These are phyloP conservation scores for Panicum hallii DNA, from an alignment of 202 grass and related monocot genomes.

Conservation along the genomic window DNA sequence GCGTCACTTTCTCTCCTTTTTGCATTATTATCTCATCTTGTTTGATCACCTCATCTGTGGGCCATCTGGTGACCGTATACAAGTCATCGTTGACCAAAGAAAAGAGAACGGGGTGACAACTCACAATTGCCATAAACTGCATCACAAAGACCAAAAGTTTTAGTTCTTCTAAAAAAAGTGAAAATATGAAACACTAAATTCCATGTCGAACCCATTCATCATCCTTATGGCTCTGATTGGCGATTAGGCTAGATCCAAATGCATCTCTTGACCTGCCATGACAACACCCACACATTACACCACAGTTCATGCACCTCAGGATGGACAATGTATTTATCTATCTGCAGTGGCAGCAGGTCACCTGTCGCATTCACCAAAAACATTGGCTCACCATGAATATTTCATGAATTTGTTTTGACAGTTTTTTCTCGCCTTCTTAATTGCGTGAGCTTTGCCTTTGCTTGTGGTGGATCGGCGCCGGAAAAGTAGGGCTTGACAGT, in stretches of 20 bases:
- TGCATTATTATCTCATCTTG: constrained; percentile 7
- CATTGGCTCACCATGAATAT: not conserved
- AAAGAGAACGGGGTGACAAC: constrained; percentile 29
- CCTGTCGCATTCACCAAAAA: constrained; percentile 44
- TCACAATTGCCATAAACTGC: constrained; percentile 28
- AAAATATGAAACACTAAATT: not conserved
- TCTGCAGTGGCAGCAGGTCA: constrained; percentile 32
- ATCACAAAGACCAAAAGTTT: not conserved
- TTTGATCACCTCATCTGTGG: constrained; percentile 4
- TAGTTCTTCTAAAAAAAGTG: not conserved
- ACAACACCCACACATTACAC: not conserved
- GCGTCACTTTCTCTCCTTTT: constrained; percentile 6
- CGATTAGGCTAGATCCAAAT: not conserved
- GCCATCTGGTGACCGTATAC: not conserved
- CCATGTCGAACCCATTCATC: constrained; percentile 1
- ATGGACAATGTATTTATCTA: not conserved
- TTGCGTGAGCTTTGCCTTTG: not conserved
- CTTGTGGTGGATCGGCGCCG: constrained; percentile 44
- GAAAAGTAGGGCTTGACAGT: constrained; percentile 41
- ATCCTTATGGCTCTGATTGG: constrained; percentile 22
- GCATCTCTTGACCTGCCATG: constrained; percentile 35
- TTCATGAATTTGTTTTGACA: not conserved
- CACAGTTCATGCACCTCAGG: not conserved
- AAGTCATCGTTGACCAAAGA: constrained; percentile 38
- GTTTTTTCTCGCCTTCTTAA: not conserved